Percentiles rank a stretch among this genome's conserved stretches.
phyloP scores from a whole-genome alignment of 1,284 basidiomycete genomes.

The Heimioporus retisporus region DNA sequence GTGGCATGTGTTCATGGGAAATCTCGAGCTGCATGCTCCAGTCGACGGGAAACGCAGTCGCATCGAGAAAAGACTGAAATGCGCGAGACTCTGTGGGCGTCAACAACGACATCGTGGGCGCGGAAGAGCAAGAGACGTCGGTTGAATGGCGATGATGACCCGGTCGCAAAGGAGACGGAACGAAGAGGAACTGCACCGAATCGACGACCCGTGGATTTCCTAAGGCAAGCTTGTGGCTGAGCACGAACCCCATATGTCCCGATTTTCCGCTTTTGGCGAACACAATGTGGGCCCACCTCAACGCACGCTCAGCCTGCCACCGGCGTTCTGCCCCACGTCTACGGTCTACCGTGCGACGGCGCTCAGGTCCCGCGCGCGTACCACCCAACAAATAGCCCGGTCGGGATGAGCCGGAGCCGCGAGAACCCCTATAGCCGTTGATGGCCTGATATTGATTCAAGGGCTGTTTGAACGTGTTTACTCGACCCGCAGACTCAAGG shows the following conservation, averaged over 20 bases:
- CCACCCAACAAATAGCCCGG: no score
- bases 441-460: no score
- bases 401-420: constrained; percentile 4
- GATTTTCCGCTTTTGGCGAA: no score
- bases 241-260: no score
- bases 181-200: constrained; percentile 19
- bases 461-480: not conserved
- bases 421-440: not conserved
- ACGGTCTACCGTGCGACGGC: no score
- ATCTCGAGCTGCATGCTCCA: constrained; percentile 50
- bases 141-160: not conserved
- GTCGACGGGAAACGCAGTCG: constrained; percentile 48
- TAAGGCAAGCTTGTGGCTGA: constrained; percentile 5
- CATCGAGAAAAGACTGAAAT: constrained; percentile 64
- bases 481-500: not conserved
- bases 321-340: no score
- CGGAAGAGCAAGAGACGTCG: not conserved
- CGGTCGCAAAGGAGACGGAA: constrained; percentile 6
- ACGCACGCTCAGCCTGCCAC: no score
- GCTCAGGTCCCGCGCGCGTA: no score
- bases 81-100: constrained; percentile 60
- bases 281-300: no score
- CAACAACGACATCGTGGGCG: constrained; percentile 53
- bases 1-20: constrained; percentile 48
- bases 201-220: constrained; percentile 31